Conservation (phyloP, 2,329 filamentous ascomycete species). For the Pseudogymnoascus sp. region DNA sequence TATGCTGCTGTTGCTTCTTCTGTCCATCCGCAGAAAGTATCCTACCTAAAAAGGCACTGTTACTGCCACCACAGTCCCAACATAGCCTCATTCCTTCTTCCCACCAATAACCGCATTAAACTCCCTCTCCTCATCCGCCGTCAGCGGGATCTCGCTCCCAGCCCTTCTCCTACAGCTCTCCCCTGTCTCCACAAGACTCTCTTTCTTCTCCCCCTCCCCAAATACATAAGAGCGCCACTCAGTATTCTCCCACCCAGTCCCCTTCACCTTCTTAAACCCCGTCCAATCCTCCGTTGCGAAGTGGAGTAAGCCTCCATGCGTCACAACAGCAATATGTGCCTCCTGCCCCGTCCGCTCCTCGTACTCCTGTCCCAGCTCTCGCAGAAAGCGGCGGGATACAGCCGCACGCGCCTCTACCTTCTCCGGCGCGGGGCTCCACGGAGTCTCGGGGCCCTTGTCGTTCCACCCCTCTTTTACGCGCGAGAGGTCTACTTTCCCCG, state of each 20-base stretch:
- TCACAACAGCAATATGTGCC: slow-evolving; percentile 63
- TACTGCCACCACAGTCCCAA: neutral
- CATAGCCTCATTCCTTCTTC: slow-evolving; percentile 12
- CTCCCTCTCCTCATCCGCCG: slow-evolving; percentile 22
- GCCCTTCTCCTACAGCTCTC: slow-evolving; percentile 20
- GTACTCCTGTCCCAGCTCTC: slow-evolving; percentile 28
- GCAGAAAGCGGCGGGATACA: slow-evolving; percentile 51
- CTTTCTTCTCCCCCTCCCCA: slow-evolving; percentile 13
- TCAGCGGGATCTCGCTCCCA: slow-evolving; percentile 18
- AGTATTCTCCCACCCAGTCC: slow-evolving; percentile 27
- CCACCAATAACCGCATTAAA: slow-evolving; percentile 16
- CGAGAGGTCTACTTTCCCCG: slow-evolving; percentile 50
- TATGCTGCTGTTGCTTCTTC: neutral
- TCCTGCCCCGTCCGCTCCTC: slow-evolving; percentile 33
- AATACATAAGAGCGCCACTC: slow-evolving; percentile 25
- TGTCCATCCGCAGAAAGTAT: neutral
- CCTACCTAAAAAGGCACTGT: neutral
- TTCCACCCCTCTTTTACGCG: slow-evolving; percentile 62
- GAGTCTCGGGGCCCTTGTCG: slow-evolving; percentile 41
- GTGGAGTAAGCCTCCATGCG: slow-evolving; percentile 77
- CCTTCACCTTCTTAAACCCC: slow-evolving; percentile 31
- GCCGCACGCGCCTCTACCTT: slow-evolving; percentile 53
- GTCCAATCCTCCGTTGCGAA: slow-evolving; percentile 78
- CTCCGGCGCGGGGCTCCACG: slow-evolving; percentile 35
- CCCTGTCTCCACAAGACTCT: slow-evolving; percentile 21